These are phyloP conservation scores for Lepiota subincarnata DNA, from an alignment of 768 basidiomycete genomes.

Conservation along the genomic window DNA sequence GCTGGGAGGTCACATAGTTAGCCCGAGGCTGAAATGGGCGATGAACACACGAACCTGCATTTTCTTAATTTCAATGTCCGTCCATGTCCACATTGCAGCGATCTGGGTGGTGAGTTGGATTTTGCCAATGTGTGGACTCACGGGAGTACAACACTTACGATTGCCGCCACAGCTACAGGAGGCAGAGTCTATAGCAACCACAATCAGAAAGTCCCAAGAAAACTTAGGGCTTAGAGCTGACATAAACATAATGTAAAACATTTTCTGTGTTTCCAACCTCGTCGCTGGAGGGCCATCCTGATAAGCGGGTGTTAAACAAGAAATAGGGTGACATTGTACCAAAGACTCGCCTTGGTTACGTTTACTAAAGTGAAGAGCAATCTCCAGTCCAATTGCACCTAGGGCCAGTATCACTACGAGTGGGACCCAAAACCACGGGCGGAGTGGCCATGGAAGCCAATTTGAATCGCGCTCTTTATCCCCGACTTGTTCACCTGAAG, in stretches of 20 bases:
- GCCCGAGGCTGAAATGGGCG: neutral
- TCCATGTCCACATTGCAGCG: slow-evolving; percentile 52
- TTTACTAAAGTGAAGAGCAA: slow-evolving; percentile 43
- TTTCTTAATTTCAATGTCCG: slow-evolving; percentile 53
- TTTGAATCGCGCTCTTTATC: neutral
- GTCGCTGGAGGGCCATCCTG: slow-evolving; percentile 41
- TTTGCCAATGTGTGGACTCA: neutral
- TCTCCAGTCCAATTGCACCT: slow-evolving; percentile 41
- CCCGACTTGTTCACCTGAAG: neutral
- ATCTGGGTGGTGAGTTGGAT: slow-evolving; percentile 23
- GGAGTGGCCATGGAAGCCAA: slow-evolving; percentile 44
- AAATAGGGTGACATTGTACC: neutral
- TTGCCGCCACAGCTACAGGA: slow-evolving; percentile 45
- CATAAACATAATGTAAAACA: slow-evolving; percentile 51
- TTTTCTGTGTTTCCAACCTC: slow-evolving; percentile 27
- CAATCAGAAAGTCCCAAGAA: neutral
- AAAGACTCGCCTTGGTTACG: slow-evolving; percentile 36
- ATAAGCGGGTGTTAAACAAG: neutral
- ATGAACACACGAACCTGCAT: slow-evolving; percentile 38
- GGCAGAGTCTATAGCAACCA: slow-evolving; percentile 39
- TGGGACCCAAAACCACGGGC: slow-evolving; percentile 43
- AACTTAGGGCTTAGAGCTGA: slow-evolving; percentile 22
- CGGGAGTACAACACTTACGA: slow-evolving; percentile 25
- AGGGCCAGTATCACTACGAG: slow-evolving; percentile 33
- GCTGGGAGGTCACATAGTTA: slow-evolving; percentile 25